phyloP scores from a whole-genome alignment of 2,329 filamentous ascomycete genomes.

The Talaromyces sp. region DNA sequence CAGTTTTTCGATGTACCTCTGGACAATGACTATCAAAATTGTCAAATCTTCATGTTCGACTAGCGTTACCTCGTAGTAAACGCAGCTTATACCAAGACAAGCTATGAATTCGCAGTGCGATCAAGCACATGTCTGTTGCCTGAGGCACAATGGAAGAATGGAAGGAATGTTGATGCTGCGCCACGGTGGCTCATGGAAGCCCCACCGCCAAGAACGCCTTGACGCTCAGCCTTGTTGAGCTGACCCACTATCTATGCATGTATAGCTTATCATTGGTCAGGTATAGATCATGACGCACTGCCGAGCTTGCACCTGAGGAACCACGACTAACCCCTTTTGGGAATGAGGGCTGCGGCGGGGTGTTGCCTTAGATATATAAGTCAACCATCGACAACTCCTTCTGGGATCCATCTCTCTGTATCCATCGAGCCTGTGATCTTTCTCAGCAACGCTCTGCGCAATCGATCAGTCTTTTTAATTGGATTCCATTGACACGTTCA shows the following conservation, averaged over 20 bases:
- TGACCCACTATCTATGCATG: background rate
- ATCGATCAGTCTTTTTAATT: background rate
- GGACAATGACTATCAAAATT: background rate
- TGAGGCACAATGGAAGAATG: no score
- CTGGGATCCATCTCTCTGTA: background rate
- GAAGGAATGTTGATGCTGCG: background rate
- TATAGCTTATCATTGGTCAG: background rate
- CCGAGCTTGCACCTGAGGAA: background rate
- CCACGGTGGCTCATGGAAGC: background rate
- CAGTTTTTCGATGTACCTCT: no score
- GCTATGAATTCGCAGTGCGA: background rate
- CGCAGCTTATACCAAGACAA: background rate
- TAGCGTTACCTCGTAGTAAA: background rate
- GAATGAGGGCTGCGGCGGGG: background rate
- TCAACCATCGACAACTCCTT: background rate
- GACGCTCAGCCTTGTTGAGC: background rate
- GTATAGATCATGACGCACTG: background rate
- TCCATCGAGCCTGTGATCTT: background rate
- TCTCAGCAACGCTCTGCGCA: background rate
- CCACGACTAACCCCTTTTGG: background rate
- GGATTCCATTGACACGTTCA: background rate
- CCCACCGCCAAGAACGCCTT: slow-evolving; percentile 1
- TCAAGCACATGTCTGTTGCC: background rate
- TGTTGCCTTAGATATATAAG: slow-evolving; percentile 1
- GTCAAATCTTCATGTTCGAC: background rate